Base-by-base conservation (phyloP, 352 stramenopile species). In the Plasmopara viticola region DNA sequence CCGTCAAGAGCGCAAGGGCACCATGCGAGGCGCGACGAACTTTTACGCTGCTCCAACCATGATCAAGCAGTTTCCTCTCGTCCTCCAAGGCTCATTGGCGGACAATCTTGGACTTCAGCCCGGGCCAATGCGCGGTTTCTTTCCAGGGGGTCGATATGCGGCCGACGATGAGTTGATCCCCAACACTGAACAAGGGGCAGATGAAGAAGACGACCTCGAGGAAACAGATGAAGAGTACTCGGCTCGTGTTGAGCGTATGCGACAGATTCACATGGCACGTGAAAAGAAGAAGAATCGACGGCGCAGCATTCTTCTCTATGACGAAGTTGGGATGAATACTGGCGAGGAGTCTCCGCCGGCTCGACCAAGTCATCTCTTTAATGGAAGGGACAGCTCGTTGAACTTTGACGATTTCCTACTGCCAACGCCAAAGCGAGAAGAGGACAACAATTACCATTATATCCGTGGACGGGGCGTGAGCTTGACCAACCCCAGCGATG, bases 221-320 rank as follows among this genome's bases (percentile, higher is more conserved):
- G 66, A 68, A 44, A 72, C 62, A 12, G 67, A 86, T 34, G 56
- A 73, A 2, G 29, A 68, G n/a, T 79, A 85, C 42, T 76, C 66
- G 4, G 34, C 59, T 38, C 78, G 78, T 25, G 64, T 88, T 15
- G 74, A 85, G 46, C 64, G 60, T 6, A 67, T 88, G 53, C 67
- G 75, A 9, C 72, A 84, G 53, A 74, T 78, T 20, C 78, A 88
- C 67, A 72, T 88, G 62, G 66, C 63, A 29, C 66, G 70, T 20
- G 78, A 88, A 58, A 84, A 82, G 51, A 70, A 74, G 50, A 85
- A 85, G 40, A 77, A 77, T 20, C 39, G 55, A 45, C 60, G 60
- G 9, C 60, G 55, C 14, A 74, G 58, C 18, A 74, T 84, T 44
- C 58, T 61, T 48, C 52, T 84, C 15, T 77, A 73, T 35, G 73